These are phyloP conservation scores for Verticillium nonalfalfae DNA, from an alignment of 2,329 filamentous ascomycete species.

Conservation along the genomic window DNA sequence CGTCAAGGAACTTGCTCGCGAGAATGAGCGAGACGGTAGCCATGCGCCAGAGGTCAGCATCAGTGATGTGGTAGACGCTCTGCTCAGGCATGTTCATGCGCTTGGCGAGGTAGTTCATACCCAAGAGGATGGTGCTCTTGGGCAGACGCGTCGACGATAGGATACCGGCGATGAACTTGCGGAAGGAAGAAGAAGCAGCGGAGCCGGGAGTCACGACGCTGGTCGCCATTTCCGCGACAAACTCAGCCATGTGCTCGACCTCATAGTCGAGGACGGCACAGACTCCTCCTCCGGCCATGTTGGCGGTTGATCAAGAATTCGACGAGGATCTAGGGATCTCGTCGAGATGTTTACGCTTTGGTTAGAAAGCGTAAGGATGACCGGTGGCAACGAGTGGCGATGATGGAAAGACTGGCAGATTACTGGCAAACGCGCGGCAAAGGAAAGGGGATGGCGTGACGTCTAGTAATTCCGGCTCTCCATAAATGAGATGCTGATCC, in stretches of 20 bases:
- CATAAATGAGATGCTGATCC: neutral
- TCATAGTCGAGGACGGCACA: constrained; percentile 94
- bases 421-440: neutral
- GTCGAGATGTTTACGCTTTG: constrained; percentile 19
- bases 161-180: constrained; percentile 88
- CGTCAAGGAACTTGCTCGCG: constrained; percentile 92
- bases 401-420: neutral
- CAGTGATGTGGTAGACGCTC: constrained; percentile 47
- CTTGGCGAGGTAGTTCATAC: constrained; percentile 82
- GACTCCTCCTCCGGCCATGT: constrained; percentile 75
- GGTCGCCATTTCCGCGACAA: constrained; percentile 81
- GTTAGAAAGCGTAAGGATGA: constrained; percentile 4
- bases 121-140: constrained; percentile 84
- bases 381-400: neutral
- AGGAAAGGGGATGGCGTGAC: neutral
- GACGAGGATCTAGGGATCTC: constrained; percentile 35
- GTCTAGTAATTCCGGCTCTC: neutral
- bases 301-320: constrained; percentile 27
- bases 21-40: constrained; percentile 79
- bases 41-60: constrained; percentile 78
- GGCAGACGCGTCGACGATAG: constrained; percentile 84
- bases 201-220: constrained; percentile 46
- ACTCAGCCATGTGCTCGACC: constrained; percentile 93
- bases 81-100: constrained; percentile 69
- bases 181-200: constrained; percentile 56